A percentile compares a stretch with the other conserved stretches of the same genome.
phyloP scores from a whole-genome alignment of 805 yeast species.

The Maudiozyma turicensis region DNA sequence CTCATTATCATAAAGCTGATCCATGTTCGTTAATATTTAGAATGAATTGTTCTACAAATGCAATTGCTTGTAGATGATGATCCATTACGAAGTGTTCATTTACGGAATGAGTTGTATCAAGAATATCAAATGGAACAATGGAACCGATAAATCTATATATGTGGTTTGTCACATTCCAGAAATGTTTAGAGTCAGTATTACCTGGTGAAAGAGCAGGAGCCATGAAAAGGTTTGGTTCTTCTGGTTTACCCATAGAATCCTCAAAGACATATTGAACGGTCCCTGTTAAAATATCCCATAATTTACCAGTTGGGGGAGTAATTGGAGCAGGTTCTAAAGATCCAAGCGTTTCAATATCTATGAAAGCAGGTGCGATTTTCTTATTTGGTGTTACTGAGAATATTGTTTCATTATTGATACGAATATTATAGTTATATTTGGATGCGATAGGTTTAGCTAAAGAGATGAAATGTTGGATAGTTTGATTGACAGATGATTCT shows the following conservation, averaged over 20 bases:
- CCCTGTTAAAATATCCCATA: not conserved
- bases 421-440: not conserved
- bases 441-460: not conserved
- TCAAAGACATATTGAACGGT: not conserved
- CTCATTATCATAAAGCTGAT: not conserved
- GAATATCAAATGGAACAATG: not conserved
- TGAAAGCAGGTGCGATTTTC: not conserved
- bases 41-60: not conserved
- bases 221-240: not conserved
- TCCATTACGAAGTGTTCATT: not conserved
- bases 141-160: not conserved
- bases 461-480: not conserved
- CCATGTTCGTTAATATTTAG: not conserved
- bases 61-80: not conserved
- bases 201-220: not conserved
- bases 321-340: not conserved
- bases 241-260: not conserved
- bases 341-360: not conserved
- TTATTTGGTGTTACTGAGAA: not conserved
- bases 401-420: not conserved
- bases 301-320: not conserved
- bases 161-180: not conserved
- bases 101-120: not conserved
- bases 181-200: not conserved
- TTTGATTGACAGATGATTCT: not conserved